phyloP scores from a whole-genome alignment of 331 rosid genomes.

The Saraca asoca region DNA sequence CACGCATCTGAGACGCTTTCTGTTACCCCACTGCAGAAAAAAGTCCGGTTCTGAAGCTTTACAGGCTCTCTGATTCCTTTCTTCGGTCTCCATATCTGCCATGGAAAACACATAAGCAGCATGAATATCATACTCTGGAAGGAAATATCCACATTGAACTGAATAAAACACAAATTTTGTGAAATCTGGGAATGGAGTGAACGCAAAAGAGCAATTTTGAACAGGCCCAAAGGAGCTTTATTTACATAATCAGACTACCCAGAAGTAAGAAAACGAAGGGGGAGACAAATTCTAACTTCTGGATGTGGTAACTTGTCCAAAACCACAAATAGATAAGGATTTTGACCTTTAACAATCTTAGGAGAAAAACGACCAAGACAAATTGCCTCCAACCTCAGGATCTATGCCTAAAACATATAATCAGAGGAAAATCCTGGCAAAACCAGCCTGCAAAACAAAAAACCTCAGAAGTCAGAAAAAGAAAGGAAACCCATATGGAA shows the following conservation, averaged over 20 bases:
- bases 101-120: neutral
- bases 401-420: conserved; percentile 11
- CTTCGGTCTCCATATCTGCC: conserved; percentile 62
- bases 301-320: neutral
- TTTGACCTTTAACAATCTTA: neutral
- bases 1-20: conserved; percentile 68
- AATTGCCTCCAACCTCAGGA: conserved; percentile 32
- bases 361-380: neutral
- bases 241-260: neutral
- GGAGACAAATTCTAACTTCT: conserved; percentile 1
- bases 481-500: neutral
- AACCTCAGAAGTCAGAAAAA: neutral
- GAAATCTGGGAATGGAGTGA: neutral
- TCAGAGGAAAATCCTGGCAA: neutral
- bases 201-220: neutral
- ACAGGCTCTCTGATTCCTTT: conserved; percentile 54
- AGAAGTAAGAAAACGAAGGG: neutral
- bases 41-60: conserved; percentile 64
- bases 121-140: neutral
- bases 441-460: conserved; percentile 11
- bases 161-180: neutral
- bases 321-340: neutral
- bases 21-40: conserved; percentile 83
- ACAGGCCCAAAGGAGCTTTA: neutral
- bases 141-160: conserved; percentile 3